Evolutionary conservation across 305 asterid genomes (phyloP).

Genomic region (Striga hermonthica): DNA sequence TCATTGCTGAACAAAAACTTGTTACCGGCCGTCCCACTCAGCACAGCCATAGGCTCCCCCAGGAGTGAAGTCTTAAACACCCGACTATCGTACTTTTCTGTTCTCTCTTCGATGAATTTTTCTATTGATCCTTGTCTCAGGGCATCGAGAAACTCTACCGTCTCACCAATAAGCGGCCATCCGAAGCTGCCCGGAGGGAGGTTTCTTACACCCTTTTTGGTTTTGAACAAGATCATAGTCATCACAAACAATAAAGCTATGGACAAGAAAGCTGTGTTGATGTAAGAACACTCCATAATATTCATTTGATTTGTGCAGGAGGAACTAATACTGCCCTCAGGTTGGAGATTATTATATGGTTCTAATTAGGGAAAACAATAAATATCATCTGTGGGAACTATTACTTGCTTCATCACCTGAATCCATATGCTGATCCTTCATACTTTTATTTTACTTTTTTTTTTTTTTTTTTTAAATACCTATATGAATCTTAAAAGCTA

Average conservation of each 20-base stretch:
- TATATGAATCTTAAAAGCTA: too few species aligned
- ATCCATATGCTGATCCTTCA: too few species aligned
- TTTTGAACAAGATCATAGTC: neutral
- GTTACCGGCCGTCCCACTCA: constrained; percentile 53
- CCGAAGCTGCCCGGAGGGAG: constrained; percentile 5
- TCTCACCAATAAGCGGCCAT: constrained; percentile 45
- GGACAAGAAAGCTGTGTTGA: neutral
- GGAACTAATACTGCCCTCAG: too few species aligned
- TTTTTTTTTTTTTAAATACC: too few species aligned
- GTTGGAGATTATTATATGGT: too few species aligned
- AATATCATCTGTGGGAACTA: too few species aligned
- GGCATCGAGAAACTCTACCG: constrained; percentile 38
- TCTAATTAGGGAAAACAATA: too few species aligned
- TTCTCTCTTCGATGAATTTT: constrained; percentile 41
- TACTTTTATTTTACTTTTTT: too few species aligned
- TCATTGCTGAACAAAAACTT: constrained; percentile 58
- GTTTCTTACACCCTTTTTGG: neutral
- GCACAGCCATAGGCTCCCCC: constrained; percentile 53
- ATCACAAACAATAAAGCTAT: too few species aligned
- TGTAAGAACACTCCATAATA: neutral
- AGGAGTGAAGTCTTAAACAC: constrained; percentile 50
- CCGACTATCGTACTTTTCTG: constrained; percentile 36
- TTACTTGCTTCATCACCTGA: too few species aligned
- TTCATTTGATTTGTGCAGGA: too few species aligned
- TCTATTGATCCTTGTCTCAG: constrained; percentile 46